Conservation (phyloP, 495 filamentous ascomycete species). For the Podospora fimiseda region DNA sequence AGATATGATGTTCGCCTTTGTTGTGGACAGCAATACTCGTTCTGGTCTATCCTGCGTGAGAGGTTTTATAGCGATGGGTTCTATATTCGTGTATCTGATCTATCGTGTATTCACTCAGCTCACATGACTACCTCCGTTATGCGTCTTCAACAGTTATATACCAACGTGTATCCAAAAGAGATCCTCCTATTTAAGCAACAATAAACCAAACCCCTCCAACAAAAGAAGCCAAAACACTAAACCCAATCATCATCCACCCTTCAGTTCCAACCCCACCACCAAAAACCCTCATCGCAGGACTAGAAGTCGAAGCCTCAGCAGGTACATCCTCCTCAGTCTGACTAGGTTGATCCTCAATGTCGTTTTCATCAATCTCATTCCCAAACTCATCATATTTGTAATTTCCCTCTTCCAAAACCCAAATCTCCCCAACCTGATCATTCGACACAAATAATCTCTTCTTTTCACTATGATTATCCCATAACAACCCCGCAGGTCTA, state of each 20-base stretch:
- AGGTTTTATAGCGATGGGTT: background rate
- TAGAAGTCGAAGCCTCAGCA: background rate
- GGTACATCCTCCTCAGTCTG: conserved; percentile 3
- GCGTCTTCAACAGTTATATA: too few relatives aligned
- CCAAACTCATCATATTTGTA: background rate
- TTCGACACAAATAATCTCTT: conserved; percentile 51
- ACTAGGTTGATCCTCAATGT: background rate
- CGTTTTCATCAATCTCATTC: background rate
- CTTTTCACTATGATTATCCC: conserved; percentile 39
- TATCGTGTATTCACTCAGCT: background rate
- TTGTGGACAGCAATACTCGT: too few relatives aligned
- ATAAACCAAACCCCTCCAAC: conserved; percentile 8
- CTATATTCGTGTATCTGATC: background rate
- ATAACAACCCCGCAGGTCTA: conserved; percentile 49
- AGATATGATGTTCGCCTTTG: too few relatives aligned
- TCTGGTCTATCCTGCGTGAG: too few relatives aligned
- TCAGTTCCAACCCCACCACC: background rate
- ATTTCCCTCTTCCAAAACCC: conserved; percentile 32
- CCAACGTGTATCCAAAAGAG: too few relatives aligned
- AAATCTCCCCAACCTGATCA: conserved; percentile 54
- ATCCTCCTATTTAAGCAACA: too few relatives aligned
- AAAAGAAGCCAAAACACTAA: conserved; percentile 5
- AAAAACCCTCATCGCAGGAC: background rate
- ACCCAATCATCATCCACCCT: conserved; percentile 7
- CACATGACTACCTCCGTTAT: too few relatives aligned